Conservation (phyloP, 1,284 basidiomycete genomes). For the Cryptococcus sp. region DNA sequence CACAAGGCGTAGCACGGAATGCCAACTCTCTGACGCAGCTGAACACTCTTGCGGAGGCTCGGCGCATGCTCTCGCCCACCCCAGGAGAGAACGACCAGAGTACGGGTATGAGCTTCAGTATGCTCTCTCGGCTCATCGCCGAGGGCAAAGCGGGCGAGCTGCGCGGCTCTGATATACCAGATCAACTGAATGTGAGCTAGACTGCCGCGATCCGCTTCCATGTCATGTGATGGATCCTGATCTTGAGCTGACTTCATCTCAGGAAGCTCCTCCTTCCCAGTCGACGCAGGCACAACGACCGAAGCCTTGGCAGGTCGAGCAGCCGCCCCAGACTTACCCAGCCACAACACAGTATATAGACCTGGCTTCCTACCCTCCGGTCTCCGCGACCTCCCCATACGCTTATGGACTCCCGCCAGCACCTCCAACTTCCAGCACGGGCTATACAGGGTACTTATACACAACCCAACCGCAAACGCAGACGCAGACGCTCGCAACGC, state of each 20-base stretch:
- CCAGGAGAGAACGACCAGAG: slow-evolving; percentile 1
- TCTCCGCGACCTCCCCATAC: too few species aligned
- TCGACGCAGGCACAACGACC: slow-evolving; percentile 15
- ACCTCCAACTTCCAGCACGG: too few species aligned
- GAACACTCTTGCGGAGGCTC: slow-evolving; percentile 27
- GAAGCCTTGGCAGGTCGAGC: slow-evolving; percentile 26
- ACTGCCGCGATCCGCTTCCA: background rate
- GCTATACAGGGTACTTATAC: too few species aligned
- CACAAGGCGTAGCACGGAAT: too few species aligned
- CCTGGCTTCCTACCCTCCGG: too few species aligned
- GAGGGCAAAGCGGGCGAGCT: slow-evolving; percentile 41
- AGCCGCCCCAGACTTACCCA: too few species aligned
- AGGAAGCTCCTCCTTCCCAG: slow-evolving; percentile 22
- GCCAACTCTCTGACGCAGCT: slow-evolving; percentile 7
- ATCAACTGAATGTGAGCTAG: slow-evolving; percentile 33
- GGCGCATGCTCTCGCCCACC: slow-evolving; percentile 24
- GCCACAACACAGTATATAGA: too few species aligned
- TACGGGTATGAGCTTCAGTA: slow-evolving; percentile 31
- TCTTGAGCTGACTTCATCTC: background rate
- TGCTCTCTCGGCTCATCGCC: slow-evolving; percentile 31
- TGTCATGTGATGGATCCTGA: too few species aligned
- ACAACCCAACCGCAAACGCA: too few species aligned
- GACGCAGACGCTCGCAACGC: too few species aligned
- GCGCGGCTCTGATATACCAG: slow-evolving; percentile 30
- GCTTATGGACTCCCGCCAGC: too few species aligned